Conservation (phyloP, 2,329 filamentous ascomycete species). For the Fusarium sp. region DNA sequence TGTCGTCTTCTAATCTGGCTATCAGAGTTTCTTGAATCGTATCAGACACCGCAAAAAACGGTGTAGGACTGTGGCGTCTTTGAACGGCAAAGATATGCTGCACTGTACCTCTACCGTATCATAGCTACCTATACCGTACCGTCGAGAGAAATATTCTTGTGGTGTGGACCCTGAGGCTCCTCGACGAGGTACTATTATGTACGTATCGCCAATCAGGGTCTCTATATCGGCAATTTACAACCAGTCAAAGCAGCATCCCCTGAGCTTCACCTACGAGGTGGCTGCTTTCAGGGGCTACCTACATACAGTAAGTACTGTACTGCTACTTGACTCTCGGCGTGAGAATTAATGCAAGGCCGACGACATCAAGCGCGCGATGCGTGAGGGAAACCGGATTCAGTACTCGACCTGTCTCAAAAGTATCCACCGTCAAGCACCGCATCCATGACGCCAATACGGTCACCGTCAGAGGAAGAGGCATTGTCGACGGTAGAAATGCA, state of each 20-base stretch:
- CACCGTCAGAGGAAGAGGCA: constrained; percentile 34
- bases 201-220: constrained; percentile 36
- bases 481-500: constrained; percentile 33
- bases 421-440: constrained; percentile 32
- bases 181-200: neutral
- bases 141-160: neutral
- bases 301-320: neutral
- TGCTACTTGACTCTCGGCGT: constrained; percentile 7
- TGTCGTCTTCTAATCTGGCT: constrained; percentile 12
- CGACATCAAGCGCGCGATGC: constrained; percentile 30
- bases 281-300: constrained; percentile 4
- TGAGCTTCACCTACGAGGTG: constrained; percentile 1
- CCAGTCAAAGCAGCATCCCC: constrained; percentile 25
- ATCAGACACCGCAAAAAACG: constrained; percentile 29
- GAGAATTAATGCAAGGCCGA: constrained; percentile 29
- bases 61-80: constrained; percentile 25
- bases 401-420: constrained; percentile 1
- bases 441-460: constrained; percentile 40
- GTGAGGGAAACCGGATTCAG: constrained; percentile 29
- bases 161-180: constrained; percentile 47
- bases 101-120: neutral
- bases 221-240: constrained; percentile 27
- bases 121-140: neutral
- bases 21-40: constrained; percentile 19
- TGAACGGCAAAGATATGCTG: constrained; percentile 35